These are phyloP conservation scores for Camellia oleifera DNA, from an alignment of 179 eudicot species.

Conservation along the genomic window DNA sequence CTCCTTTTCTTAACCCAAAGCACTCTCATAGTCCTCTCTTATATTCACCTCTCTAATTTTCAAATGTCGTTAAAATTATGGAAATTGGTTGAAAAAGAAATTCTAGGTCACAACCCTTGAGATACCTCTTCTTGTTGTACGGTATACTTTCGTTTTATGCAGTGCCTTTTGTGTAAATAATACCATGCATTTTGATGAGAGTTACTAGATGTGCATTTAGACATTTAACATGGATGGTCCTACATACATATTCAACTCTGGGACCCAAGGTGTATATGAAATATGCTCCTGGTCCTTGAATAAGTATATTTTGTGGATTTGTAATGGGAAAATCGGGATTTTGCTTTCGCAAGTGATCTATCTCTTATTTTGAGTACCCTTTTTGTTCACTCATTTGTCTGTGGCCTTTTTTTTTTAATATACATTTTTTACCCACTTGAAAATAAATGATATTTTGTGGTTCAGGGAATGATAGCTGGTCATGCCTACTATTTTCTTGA, in stretches of 20 bases:
- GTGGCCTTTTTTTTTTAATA: neutral
- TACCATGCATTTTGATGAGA: neutral
- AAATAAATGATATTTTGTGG: neutral
- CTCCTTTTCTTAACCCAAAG: neutral
- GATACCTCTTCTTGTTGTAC: neutral
- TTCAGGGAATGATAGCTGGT: constrained; percentile 98
- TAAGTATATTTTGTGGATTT: no score
- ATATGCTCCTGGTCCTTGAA: no score
- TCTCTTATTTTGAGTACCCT: neutral
- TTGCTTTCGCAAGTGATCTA: neutral
- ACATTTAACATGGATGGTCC: no score
- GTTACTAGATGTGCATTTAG: neutral
- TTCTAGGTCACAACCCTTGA: neutral
- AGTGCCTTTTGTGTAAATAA: neutral
- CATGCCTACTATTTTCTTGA: constrained; percentile 96
- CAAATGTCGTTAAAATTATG: neutral
- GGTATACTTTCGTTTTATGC: neutral
- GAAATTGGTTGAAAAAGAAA: neutral
- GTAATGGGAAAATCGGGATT: no score
- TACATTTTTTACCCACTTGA: neutral
- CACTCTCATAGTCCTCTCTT: neutral
- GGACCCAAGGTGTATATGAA: no score
- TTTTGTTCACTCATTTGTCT: neutral
- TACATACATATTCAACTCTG: no score
- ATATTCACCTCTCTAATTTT: neutral